Base-by-base conservation (phyloP, 177 flowering plant genomes). In the Telopea speciosissima region DNA sequence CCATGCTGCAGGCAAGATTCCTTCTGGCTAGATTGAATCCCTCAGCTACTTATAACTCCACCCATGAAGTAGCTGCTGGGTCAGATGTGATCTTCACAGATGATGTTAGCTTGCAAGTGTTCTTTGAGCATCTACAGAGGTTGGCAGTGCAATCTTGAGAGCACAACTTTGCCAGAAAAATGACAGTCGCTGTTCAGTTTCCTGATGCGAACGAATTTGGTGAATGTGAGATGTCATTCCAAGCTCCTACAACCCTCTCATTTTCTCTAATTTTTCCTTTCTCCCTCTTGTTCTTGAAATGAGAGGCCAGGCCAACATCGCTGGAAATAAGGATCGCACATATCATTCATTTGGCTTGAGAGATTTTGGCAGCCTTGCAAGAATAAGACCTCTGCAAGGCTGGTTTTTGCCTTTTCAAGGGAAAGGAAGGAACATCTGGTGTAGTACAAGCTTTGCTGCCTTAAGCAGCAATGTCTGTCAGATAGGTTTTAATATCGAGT, bases 41-140 rank as follows among this genome's bases (percentile, higher is more conserved):
- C 66, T 95, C 99, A 62, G 87, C 97, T 5, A 92, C 97, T 12
- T 89, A 92, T 79, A 90, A 79, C 62, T 90, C 91, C 67, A 84
- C 85, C 25, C 80, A 83, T 25, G 97, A 90, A 45, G 79, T 87
- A 75, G 83, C 88, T 8, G 72, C 92, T 25, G 97, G 97, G 16
- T 84, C 92, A 26, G 99, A 95, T 73, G 84, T 95, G 62, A 95
- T 95, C 70, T 92, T 92, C 84, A 95, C 99, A 0, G 99, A 95
- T 67, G 99, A 95, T 72, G 99, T 95, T 67, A 92, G 97, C 73
- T 83, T 95, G 36, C 94, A 91, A 81, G 97, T 95, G 11, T 95
- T 95, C 85, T 83, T 92, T 40, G 96, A 92, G 79, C 99, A 95
- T 85, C 99, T 95, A 60, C 99, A 95, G 81, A 88, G 82, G 83